Evolutionary conservation across 1,284 basidiomycete species (phyloP).

Genomic region (Schizopora paradoxa): DNA sequence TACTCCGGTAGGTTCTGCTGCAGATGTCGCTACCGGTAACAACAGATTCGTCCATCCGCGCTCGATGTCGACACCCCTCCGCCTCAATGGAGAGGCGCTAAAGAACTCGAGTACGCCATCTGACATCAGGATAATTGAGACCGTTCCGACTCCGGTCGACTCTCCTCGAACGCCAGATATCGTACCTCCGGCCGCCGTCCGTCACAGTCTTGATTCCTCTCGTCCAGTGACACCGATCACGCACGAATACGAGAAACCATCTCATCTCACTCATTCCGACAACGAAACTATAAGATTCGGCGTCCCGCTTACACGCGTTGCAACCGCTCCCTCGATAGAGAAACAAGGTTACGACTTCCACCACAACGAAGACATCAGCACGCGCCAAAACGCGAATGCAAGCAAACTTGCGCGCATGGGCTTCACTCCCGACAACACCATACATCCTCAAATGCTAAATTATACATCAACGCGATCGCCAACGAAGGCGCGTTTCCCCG

Average conservation of each 20-base stretch:
- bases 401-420: constrained; percentile 16
- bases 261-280: not conserved
- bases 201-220: constrained; percentile 7
- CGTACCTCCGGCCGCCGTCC: not conserved
- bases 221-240: constrained; percentile 2
- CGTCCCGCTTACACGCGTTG: constrained; percentile 16
- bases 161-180: constrained; percentile 12
- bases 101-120: constrained; percentile 1
- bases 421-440: constrained; percentile 10
- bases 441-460: constrained; percentile 4
- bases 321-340: constrained; percentile 12
- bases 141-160: constrained; percentile 18
- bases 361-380: constrained; percentile 1
- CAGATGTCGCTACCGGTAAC: not conserved
- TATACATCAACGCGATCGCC: constrained; percentile 7
- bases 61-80: constrained; percentile 2
- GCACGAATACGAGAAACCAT: too few relatives aligned
- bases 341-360: not conserved
- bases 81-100: not conserved
- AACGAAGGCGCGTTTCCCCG: constrained; percentile 14
- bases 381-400: constrained; percentile 5
- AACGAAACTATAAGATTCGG: constrained; percentile 7
- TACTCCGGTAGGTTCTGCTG: too few relatives aligned
- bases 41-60: not conserved
- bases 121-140: constrained; percentile 30